Percentiles rank a stretch among this genome's conserved stretches.
Evolutionary conservation across 2,329 filamentous ascomycete species (phyloP).

Genomic region (Epichloe sibirici): DNA sequence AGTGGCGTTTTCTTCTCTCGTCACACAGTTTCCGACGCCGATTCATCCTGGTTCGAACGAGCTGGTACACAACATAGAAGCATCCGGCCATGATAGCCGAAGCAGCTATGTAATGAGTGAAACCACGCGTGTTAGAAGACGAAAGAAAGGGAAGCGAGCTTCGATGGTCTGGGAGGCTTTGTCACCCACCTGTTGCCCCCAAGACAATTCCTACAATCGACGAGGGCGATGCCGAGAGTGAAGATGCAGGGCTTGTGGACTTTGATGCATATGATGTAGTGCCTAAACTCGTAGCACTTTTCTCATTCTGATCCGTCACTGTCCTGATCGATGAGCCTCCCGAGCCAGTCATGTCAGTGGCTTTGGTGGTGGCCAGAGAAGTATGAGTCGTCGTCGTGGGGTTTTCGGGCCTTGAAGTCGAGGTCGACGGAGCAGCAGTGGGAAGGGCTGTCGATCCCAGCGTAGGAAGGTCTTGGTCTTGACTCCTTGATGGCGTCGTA

Average conservation of each 20-base stretch:
- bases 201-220: constrained; percentile 6
- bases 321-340: not conserved
- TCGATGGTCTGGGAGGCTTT: not conserved
- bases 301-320: not conserved
- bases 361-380: not conserved
- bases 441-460: not conserved
- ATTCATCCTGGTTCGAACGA: not conserved
- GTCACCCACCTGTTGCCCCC: constrained; percentile 8
- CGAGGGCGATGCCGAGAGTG: not conserved
- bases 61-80: not conserved
- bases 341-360: not conserved
- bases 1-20: not conserved
- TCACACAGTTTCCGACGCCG: not conserved
- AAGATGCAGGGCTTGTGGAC: not conserved
- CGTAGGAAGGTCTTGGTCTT: not conserved
- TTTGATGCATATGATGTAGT: not conserved
- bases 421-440: not conserved
- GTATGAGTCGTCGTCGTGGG: not conserved
- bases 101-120: not conserved
- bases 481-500: not conserved
- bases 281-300: not conserved
- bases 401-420: not conserved
- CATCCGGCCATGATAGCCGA: not conserved
- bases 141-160: not conserved
- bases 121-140: not conserved